Base-by-base conservation (phyloP, 192 early-diverging fungal genomes). In the Phlyctochytrium arcticum region DNA sequence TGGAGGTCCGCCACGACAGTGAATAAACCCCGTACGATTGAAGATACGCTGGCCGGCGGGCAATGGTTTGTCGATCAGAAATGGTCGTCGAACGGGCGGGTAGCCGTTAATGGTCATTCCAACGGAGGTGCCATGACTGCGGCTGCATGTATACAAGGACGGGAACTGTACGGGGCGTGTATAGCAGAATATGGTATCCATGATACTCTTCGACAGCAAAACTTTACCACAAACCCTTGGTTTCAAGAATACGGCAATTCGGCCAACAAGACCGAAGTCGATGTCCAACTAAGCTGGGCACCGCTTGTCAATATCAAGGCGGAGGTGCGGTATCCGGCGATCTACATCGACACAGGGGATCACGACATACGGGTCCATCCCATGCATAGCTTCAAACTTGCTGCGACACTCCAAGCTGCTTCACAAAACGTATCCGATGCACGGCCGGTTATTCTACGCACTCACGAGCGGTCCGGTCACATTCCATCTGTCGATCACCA, bases 151-250 rank as follows among this genome's bases (percentile, higher is more conserved):
- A 85, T 85, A 68, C 87, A 88, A 70, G 75, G 78, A 1, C 88
- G 87, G 5, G 85, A 86, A 35, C 76, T 89, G 23, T 88, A 81
- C 74, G 86, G 87, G 3, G 74, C 69, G 6, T 84, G 71, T 1
- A 70, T 89, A 6, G 75, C 84, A 10, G 80, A 80, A 50, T 88
- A 89, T 30, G 85, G 66, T n/a, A n/a, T n/a, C n/a, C 62, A 84
- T 73, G 88, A 89, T 59, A 72, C 86, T 74, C 58, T 88, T 39
- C 80, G 86, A 32, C 89, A 84, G 78, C 82, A 85, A 70, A 85
- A 87, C 60, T 89, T 89, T 65, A 89, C 87, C 3, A 83, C 84
- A 50, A 87, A 87, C 2, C 74, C 80, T 69, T 89, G 88, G 88
- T 63, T 66, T 36, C 63, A 76, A 29, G 85, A 88, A 56, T 88